Percentiles rank a stretch among this genome's conserved stretches.
Evolutionary conservation across 495 filamentous ascomycete species (phyloP).

Genomic region (Xylaria grammica): DNA sequence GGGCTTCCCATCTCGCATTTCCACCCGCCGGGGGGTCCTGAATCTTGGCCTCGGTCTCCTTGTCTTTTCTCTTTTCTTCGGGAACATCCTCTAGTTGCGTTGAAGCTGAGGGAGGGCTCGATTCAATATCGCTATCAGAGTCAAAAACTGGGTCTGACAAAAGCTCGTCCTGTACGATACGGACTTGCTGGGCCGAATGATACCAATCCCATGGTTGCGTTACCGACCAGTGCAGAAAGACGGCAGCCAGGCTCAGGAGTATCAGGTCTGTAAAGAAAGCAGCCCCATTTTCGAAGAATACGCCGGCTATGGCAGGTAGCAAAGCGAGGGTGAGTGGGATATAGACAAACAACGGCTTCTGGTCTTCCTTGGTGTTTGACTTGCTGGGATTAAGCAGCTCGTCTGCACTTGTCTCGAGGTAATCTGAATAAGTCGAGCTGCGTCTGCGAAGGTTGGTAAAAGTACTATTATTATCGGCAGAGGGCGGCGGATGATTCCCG

Average conservation of each 20-base stretch:
- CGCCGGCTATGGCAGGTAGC: constrained; percentile 80
- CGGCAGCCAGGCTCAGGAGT: constrained; percentile 73
- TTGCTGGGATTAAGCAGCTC: constrained; percentile 72
- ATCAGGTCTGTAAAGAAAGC: constrained; percentile 83
- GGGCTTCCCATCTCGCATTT: constrained; percentile 30
- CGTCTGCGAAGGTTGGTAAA: constrained; percentile 56
- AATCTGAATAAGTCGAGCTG: constrained; percentile 78
- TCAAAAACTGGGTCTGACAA: constrained; percentile 55
- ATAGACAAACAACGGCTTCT: constrained; percentile 65
- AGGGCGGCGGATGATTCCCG: constrained; percentile 18
- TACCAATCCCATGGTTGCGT: constrained; percentile 96
- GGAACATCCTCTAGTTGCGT: constrained; percentile 46
- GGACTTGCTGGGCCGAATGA: constrained; percentile 71
- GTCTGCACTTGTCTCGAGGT: constrained; percentile 72
- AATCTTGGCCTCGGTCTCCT: constrained; percentile 12
- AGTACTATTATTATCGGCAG: constrained; percentile 31
- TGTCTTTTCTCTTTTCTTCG: constrained; percentile 41
- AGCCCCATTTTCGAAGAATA: constrained; percentile 85
- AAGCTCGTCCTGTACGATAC: constrained; percentile 49
- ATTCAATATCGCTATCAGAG: constrained; percentile 53
- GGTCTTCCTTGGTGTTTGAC: constrained; percentile 21
- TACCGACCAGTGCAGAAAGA: constrained; percentile 95
- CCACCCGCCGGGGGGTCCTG: constrained; percentile 18
- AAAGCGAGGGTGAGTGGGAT: constrained; percentile 81
- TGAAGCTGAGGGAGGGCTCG: constrained; percentile 24